phyloP scores from a whole-genome alignment of 257 asterid genomes.

The Orobanche coerulescens region DNA sequence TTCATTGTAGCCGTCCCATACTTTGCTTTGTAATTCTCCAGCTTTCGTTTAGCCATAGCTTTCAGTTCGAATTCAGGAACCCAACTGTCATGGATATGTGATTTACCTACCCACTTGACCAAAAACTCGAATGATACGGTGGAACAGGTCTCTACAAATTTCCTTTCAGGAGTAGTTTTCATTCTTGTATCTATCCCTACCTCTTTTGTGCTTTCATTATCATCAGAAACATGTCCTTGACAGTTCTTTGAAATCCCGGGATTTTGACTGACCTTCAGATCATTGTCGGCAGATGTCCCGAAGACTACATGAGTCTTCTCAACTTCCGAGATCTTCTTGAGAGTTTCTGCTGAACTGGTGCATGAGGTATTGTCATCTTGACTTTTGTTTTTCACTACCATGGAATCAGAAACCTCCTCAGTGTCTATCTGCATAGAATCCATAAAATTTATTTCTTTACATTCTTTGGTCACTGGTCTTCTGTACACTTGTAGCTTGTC shows the following conservation, averaged over 20 bases:
- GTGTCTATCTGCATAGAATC: constrained; percentile 28
- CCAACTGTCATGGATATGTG: constrained; percentile 90
- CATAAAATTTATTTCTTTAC: constrained; percentile 34
- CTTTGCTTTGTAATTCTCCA: constrained; percentile 86
- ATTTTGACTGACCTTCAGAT: constrained; percentile 25
- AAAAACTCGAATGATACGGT: constrained; percentile 57
- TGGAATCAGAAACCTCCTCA: constrained; percentile 36
- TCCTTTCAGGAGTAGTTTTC: constrained; percentile 29
- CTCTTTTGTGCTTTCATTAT: constrained; percentile 35
- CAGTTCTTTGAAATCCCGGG: constrained; percentile 32
- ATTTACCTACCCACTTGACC: constrained; percentile 94
- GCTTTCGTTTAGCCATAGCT: constrained; percentile 70
- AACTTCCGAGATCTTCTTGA: constrained; percentile 11
- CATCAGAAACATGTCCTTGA: constrained; percentile 30
- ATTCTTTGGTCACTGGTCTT: constrained; percentile 53
- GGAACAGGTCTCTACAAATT: constrained; percentile 34
- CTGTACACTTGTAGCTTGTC: constrained; percentile 54
- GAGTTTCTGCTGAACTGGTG: constrained; percentile 23
- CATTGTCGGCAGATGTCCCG: constrained; percentile 21
- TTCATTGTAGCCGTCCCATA: constrained; percentile 70
- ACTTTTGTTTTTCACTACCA: constrained; percentile 21
- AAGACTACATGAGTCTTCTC: constrained; percentile 27
- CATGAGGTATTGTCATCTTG: constrained; percentile 29
- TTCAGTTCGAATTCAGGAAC: constrained; percentile 78
- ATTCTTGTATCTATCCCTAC: constrained; percentile 26